These are phyloP conservation scores for Backusella tarrabulga DNA, from an alignment of 192 early-diverging fungal species.

Conservation along the genomic window DNA sequence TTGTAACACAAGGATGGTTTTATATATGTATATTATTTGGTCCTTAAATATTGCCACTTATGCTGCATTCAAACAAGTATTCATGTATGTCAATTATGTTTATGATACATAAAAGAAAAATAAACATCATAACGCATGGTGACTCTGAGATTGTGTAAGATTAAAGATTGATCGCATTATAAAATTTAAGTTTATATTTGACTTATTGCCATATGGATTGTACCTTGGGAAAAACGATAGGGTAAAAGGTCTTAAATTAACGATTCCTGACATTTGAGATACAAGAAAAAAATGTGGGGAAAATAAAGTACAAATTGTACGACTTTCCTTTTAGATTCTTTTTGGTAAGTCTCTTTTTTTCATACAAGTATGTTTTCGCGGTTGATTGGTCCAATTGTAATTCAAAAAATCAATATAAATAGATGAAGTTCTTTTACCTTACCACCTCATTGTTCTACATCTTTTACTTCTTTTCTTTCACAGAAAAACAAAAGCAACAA, in stretches of 20 bases:
- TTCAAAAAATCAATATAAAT: background rate
- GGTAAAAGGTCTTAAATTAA: background rate
- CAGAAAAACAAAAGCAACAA: background rate
- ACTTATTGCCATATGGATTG: background rate
- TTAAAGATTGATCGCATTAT: background rate
- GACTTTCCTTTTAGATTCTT: background rate
- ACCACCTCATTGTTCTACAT: background rate
- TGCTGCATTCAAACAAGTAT: background rate
- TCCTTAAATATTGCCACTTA: background rate
- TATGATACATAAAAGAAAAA: background rate
- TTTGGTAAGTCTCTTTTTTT: slow-evolving; percentile 1
- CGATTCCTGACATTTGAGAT: background rate
- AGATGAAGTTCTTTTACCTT: background rate
- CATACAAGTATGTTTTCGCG: background rate
- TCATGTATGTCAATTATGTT: background rate
- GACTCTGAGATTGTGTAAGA: background rate
- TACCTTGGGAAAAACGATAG: background rate
- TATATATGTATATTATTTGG: background rate
- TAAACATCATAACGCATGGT: background rate
- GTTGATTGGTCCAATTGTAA: background rate
- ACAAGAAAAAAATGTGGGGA: slow-evolving; percentile 6
- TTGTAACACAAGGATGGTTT: background rate
- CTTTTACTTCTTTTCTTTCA: background rate
- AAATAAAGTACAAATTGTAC: background rate
- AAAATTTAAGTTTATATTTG: background rate